phyloP scores from a whole-genome alignment of 805 yeast species.

The Barnettozyma salicaria region DNA sequence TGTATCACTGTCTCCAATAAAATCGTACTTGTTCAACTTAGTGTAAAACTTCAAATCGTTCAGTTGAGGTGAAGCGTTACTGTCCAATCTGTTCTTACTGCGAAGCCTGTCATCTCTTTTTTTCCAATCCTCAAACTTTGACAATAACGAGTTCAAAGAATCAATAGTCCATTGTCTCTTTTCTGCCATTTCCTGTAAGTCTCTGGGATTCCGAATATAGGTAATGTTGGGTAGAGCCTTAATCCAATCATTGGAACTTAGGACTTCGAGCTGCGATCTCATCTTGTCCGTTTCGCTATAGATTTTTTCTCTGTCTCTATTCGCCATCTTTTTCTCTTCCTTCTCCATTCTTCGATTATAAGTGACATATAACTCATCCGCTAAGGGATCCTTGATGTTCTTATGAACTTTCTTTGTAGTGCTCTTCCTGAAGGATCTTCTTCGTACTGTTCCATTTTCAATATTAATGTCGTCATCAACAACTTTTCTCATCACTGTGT shows the following conservation, averaged over 20 bases:
- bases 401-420: constrained; percentile 10
- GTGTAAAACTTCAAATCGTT: constrained; percentile 19
- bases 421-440: constrained; percentile 13
- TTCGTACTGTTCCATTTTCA: constrained; percentile 4
- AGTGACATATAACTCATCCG: constrained; percentile 34
- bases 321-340: constrained; percentile 52
- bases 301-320: constrained; percentile 48
- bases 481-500: constrained; percentile 7
- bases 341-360: constrained; percentile 57
- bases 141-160: constrained; percentile 32
- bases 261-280: constrained; percentile 34
- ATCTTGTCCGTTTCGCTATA: constrained; percentile 49
- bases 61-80: not conserved
- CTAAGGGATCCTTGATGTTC: constrained; percentile 37
- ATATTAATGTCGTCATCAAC: not conserved
- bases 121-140: constrained; percentile 21
- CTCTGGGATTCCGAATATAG: constrained; percentile 38
- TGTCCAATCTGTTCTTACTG: constrained; percentile 12
- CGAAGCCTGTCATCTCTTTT: constrained; percentile 20
- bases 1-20: constrained; percentile 24
- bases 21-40: constrained; percentile 18
- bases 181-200: constrained; percentile 41
- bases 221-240: constrained; percentile 42
- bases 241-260: constrained; percentile 42
- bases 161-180: constrained; percentile 49